Conservation (phyloP, 495 filamentous ascomycete species). For the Cercophora samala region DNA sequence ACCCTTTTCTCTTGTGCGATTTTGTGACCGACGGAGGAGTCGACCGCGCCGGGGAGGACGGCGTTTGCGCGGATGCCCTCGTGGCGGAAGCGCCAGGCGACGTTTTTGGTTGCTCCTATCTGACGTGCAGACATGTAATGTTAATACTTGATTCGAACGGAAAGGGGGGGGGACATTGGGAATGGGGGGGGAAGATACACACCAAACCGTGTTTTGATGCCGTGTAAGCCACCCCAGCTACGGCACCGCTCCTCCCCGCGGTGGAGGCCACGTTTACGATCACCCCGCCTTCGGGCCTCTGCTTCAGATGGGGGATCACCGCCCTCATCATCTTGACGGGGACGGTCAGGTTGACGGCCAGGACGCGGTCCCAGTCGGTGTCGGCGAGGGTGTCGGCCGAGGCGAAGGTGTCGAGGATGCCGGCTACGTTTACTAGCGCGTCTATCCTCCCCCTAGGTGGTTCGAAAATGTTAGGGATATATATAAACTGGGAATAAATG, state of each 20-base stretch:
- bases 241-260: constrained; percentile 37
- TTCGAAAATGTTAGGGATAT: background rate
- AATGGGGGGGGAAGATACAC: background rate
- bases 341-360: constrained; percentile 39
- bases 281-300: constrained; percentile 34
- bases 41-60: constrained; percentile 28
- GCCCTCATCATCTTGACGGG: constrained; percentile 40
- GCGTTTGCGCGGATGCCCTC: constrained; percentile 33
- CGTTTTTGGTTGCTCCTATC: constrained; percentile 45
- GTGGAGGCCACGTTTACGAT: constrained; percentile 44
- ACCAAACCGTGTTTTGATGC: constrained; percentile 37
- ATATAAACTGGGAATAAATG: background rate
- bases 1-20: background rate
- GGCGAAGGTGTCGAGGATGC: constrained; percentile 38
- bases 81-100: constrained; percentile 42
- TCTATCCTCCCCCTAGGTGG: constrained; percentile 32
- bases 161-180: background rate
- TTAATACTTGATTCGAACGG: no score
- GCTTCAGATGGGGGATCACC: constrained; percentile 38
- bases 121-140: background rate
- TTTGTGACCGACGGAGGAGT: constrained; percentile 24
- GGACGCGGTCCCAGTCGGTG: constrained; percentile 33
- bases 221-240: constrained; percentile 43
- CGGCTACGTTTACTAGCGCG: constrained; percentile 42
- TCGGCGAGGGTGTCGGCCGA: constrained; percentile 35